These are phyloP conservation scores for Tremellales sp. DNA, from an alignment of 1,284 basidiomycete genomes.

Conservation along the genomic window DNA sequence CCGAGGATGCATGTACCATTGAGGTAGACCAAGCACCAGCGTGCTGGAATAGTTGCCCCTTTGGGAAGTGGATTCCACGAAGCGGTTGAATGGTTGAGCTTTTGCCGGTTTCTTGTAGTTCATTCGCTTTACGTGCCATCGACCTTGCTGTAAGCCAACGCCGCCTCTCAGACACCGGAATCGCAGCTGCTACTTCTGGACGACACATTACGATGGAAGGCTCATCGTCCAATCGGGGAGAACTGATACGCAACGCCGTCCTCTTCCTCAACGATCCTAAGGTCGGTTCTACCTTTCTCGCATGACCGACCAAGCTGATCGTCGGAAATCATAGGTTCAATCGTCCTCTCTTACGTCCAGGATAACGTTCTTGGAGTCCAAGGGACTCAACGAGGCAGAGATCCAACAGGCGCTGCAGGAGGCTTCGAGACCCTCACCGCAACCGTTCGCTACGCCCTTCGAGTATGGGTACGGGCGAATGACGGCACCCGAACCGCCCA, in stretches of 20 bases:
- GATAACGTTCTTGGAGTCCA: constrained; percentile 89
- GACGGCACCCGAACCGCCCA: constrained; percentile 49
- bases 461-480: constrained; percentile 16
- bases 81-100: too few species aligned
- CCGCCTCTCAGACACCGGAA: too few species aligned
- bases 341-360: constrained; percentile 76
- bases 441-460: constrained; percentile 2
- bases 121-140: too few species aligned
- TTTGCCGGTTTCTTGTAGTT: too few species aligned
- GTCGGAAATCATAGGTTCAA: constrained; percentile 38
- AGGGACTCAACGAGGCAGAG: constrained; percentile 78
- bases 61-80: too few species aligned
- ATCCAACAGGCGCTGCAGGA: constrained; percentile 81
- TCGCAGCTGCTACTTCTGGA: too few species aligned
- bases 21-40: too few species aligned
- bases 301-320: neutral
- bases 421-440: constrained; percentile 40
- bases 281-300: constrained; percentile 19
- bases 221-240: constrained; percentile 51
- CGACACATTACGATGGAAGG: neutral
- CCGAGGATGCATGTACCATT: too few species aligned
- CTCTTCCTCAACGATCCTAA: constrained; percentile 66
- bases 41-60: too few species aligned
- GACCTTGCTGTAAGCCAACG: too few species aligned
- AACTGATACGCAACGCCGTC: constrained; percentile 74